Evolutionary conservation across 176 grass and related monocot species (phyloP), one percentile per base, ranked within the genome.

Genomic region (Urochloa ruziziensis): DNA sequence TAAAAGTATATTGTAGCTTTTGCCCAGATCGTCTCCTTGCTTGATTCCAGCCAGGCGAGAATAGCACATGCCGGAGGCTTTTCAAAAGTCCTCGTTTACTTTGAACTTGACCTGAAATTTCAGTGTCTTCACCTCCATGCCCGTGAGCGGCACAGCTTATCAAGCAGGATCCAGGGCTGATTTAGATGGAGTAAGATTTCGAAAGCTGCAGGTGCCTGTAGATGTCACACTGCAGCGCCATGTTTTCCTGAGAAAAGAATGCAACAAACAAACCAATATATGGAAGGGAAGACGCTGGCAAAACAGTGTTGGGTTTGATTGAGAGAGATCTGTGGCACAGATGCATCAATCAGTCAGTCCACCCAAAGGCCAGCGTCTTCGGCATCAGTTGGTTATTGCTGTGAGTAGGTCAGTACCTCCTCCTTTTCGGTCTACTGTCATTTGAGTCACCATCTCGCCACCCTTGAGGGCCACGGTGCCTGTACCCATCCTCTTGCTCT

Each of bases 351-450:
- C 35, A 74, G 47, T 65, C 69, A 10, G 47, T 65, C 69, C 10
- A 54, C 70, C 43, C 62, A 86, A 48, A 73, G 48, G 71, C 65
- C 79, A 65, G 24, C 19, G 7, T 52, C 17, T 65, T 51, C 17
- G 73, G 46, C 58, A 60, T 73, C 56, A 82, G 46, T 54, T 10
- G 28, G 82, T 68, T 30, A 46, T 42, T 32, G 62, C 29, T 40
- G 29, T 48, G 77, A 81, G 70, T 52, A 65, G 34, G 80, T 83
- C 73, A 90, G 88, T 83, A 90, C 73, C 79, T 90, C 39, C 71
- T 77, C 71, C 67, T 63, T 51, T 83, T 86, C 16, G 57, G 59
- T 78, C 79, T 85, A 80, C 40, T 79, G 18, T 70, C 84, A 59
- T 79, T 83, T 25, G 84, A 71, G 66, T 59, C 81, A 30, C 66